Percentiles rank a stretch among this genome's conserved stretches.
phyloP scores from a whole-genome alignment of 176 grass and related monocot species.

The Aegilops bicornis region DNA sequence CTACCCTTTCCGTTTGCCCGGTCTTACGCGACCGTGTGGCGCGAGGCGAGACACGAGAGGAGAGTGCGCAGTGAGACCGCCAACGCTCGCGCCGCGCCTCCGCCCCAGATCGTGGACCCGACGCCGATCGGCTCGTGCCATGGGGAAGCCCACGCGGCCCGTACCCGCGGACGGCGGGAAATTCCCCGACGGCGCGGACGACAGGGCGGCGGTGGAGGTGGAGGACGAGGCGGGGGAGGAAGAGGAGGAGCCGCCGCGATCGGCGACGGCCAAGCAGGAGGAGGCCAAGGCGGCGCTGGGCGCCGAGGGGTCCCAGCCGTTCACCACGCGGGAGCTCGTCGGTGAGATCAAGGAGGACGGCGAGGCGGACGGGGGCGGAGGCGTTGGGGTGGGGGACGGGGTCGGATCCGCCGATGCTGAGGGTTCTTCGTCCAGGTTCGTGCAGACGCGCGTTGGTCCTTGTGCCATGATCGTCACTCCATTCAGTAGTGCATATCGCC shows the following conservation, averaged over 20 bases:
- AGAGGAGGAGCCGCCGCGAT: conserved; percentile 51
- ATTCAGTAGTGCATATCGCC: neutral
- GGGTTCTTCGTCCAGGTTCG: conserved; percentile 71
- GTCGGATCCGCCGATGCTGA: conserved; percentile 47
- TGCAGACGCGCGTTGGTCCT: neutral
- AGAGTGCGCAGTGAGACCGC: neutral
- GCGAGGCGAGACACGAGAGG: neutral
- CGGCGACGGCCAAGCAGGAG: conserved; percentile 43
- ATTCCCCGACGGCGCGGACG: conserved; percentile 31
- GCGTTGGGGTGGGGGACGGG: conserved; percentile 37
- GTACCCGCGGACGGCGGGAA: neutral
- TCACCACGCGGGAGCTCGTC: conserved; percentile 81
- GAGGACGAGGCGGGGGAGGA: conserved; percentile 6
- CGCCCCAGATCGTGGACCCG: conserved; percentile 20
- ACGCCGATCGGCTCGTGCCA: neutral
- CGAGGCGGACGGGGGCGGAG: conserved; percentile 20
- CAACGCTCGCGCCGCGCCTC: conserved; percentile 2
- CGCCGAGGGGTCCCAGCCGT: conserved; percentile 54
- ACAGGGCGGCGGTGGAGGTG: conserved; percentile 3
- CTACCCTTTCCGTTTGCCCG: neutral
- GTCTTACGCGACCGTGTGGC: conserved; percentile 15
- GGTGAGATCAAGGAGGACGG: conserved; percentile 81
- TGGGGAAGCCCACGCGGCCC: conserved; percentile 33
- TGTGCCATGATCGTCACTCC: neutral
- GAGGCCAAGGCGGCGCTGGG: conserved; percentile 38